Evolutionary conservation across 148 eudicot species (phyloP).

Genomic region (Bassia scoparia): DNA sequence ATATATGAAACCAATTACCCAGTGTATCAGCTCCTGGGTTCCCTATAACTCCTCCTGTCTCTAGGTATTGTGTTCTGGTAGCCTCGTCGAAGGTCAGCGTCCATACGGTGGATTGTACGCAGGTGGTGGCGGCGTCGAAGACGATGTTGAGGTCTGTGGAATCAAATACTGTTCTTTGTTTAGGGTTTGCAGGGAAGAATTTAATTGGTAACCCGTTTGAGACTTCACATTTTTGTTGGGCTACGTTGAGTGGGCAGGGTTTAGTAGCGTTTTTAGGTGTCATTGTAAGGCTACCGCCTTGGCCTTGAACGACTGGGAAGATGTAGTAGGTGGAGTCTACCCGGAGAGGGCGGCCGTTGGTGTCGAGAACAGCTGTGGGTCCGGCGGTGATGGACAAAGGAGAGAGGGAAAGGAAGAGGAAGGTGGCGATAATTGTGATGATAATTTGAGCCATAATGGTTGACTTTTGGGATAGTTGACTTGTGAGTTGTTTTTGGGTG

Average conservation of each 20-base stretch:
- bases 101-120: slow-evolving; percentile 42
- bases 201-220: slow-evolving; percentile 32
- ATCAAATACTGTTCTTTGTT: slow-evolving; percentile 4
- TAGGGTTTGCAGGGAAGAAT: slow-evolving; percentile 27
- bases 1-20: slow-evolving; percentile 44
- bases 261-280: slow-evolving; percentile 16
- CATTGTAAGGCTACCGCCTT: slow-evolving; percentile 37
- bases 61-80: slow-evolving; percentile 35
- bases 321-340: slow-evolving; percentile 15
- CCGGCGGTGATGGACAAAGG: slow-evolving; percentile 1
- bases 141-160: slow-evolving; percentile 34
- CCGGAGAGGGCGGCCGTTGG: slow-evolving; percentile 11
- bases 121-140: slow-evolving; percentile 34
- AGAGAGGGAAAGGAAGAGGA: neutral
- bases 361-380: slow-evolving; percentile 15
- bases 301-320: slow-evolving; percentile 16
- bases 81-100: slow-evolving; percentile 24
- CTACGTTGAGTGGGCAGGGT: slow-evolving; percentile 37
- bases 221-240: slow-evolving; percentile 29
- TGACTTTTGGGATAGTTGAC: neutral
- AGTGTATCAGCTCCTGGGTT: slow-evolving; percentile 34
- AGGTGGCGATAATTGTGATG: neutral
- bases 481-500: neutral
- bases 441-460: neutral
- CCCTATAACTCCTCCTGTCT: slow-evolving; percentile 34